Percentiles rank a stretch among this genome's conserved stretches.
Evolutionary conservation across 257 asterid species (phyloP).

Genomic region (Plantago elongata): DNA sequence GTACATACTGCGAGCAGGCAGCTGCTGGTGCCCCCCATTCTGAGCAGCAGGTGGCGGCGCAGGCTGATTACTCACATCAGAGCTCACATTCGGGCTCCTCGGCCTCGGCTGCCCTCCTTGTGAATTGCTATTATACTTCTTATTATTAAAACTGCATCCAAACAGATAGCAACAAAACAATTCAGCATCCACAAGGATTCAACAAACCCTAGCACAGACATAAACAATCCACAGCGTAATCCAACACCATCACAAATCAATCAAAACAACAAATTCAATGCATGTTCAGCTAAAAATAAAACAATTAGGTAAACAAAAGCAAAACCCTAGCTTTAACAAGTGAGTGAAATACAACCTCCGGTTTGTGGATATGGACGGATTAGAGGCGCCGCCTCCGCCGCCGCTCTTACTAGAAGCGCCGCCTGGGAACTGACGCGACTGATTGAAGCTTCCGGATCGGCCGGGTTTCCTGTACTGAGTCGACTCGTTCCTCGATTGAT

Average conservation of each 20-base stretch:
- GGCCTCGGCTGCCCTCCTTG: conserved; percentile 56
- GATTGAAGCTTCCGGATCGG: conserved; percentile 39
- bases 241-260: conserved; percentile 15
- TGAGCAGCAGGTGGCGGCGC: conserved; percentile 34
- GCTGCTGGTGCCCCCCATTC: conserved; percentile 56
- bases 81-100: conserved; percentile 32
- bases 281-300: neutral
- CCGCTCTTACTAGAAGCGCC: conserved; percentile 39
- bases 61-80: conserved; percentile 30
- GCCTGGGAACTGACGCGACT: conserved; percentile 37
- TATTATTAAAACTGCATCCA: conserved; percentile 40
- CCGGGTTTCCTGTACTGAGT: conserved; percentile 27
- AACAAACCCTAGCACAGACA: conserved; percentile 13
- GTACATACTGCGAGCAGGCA: conserved; percentile 25
- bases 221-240: neutral
- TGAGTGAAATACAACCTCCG: conserved; percentile 28
- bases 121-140: conserved; percentile 38
- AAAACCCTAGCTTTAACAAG: conserved; percentile 19
- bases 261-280: neutral
- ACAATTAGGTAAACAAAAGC: conserved; percentile 8
- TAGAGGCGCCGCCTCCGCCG: conserved; percentile 51
- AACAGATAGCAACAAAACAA: neutral
- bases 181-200: neutral
- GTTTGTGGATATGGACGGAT: conserved; percentile 28
- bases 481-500: conserved; percentile 48